Conservation (phyloP, 2,329 filamentous ascomycete genomes). For the Byssoonygena ceratinophila region DNA sequence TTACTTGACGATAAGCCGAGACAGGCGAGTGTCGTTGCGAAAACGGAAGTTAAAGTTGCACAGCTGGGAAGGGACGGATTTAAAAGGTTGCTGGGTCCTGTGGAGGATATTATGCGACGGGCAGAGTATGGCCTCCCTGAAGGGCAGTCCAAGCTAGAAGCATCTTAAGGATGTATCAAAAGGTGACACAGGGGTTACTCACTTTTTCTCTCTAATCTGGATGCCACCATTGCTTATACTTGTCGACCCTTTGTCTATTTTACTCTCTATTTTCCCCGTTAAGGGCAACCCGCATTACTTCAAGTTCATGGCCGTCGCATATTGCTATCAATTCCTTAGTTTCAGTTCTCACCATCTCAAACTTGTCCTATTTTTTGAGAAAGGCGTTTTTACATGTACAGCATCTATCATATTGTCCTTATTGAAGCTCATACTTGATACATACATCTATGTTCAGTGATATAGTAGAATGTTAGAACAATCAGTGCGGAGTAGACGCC, state of each 20-base stretch:
- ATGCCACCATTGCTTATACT: background rate
- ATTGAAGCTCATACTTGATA: too few species aligned
- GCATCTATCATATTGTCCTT: background rate
- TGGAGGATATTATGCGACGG: constrained; percentile 88
- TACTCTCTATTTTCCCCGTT: too few species aligned
- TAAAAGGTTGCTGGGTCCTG: constrained; percentile 80
- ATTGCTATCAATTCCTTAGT: background rate
- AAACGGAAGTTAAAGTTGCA: constrained; percentile 84
- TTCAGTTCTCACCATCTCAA: background rate
- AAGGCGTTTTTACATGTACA: background rate
- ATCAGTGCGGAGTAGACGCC: too few species aligned
- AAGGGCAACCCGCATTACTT: too few species aligned
- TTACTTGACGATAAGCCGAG: constrained; percentile 86
- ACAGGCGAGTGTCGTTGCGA: constrained; percentile 75
- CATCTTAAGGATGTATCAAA: background rate
- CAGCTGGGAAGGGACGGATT: constrained; percentile 89
- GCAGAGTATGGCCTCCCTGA: constrained; percentile 29
- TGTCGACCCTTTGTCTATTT: background rate
- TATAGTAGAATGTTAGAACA: too few species aligned
- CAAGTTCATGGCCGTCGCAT: background rate
- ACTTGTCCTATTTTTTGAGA: background rate
- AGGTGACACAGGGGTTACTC: background rate
- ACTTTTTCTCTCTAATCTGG: background rate
- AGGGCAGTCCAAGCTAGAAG: background rate
- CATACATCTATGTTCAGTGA: too few species aligned